Evolutionary conservation across 495 filamentous ascomycete genomes (phyloP), one percentile per base, ranked within the genome.

Genomic region (Endocarpon pusillum): DNA sequence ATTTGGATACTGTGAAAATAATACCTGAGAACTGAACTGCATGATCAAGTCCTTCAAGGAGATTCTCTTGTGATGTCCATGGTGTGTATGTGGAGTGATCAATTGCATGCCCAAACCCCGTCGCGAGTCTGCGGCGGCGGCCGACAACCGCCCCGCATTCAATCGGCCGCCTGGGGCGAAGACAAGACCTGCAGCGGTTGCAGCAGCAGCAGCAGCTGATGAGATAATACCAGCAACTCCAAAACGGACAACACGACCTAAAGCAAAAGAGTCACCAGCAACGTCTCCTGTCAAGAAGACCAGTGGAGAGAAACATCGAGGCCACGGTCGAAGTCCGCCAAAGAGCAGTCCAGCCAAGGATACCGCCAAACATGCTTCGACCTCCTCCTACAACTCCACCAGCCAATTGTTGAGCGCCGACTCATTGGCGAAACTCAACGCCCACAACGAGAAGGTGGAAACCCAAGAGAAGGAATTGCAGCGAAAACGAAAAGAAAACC

Each of bases 401-500:
- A 53, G 58, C 0, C 50, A 57, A 42, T 34, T 61, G 1, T 40
- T 63, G 5, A 58, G 43, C 31, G 62, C 64, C 8, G 68, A 72
- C 36, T 65, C 74, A 5, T 49, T 81, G 37, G 74, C 74, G 11
- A 63, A 65, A 43, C 47, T 81, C 24, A 64, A 78, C 39, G 55
- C 63, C n/a, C 52, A 66, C 19, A 73, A 76, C 42, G 57, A 65
- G 19, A 44, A 52, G 28, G 42, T 21, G 4, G 32, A 33, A 33
- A 51, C 51, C 4, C 39, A 42, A 26, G 47, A 50, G 29, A 39
- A 46, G 29, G 44, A 46, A 36, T 18, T 10, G 32, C 28, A 21
- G 31, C 34, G 36, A 43, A 37, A 44, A 36, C 15, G 37, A 38
- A 12, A 42, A 36, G 22, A 40, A 43, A 14, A 37, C 40, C 34